phyloP scores from a whole-genome alignment of 176 grass and related monocot species.

The Guadua angustifolia region DNA sequence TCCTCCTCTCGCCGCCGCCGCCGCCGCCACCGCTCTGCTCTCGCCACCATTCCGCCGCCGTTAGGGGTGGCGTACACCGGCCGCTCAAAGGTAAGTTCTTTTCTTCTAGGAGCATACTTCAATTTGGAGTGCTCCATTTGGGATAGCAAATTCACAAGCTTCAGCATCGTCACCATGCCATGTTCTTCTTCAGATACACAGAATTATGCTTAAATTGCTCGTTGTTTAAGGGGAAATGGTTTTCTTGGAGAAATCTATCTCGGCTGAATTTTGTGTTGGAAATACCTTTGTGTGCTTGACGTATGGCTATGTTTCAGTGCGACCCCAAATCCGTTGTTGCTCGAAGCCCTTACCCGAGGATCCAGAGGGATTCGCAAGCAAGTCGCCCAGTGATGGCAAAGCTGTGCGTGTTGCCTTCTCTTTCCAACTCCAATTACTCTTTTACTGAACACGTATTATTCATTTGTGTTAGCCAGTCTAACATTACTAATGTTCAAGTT shows the following conservation, averaged over 20 bases:
- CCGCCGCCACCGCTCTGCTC: slow-evolving; percentile 22
- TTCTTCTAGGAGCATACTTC: neutral
- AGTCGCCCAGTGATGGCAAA: neutral
- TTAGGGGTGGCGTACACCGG: neutral
- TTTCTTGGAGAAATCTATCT: neutral
- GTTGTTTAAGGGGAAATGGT: no score
- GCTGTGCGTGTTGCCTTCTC: neutral
- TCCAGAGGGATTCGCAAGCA: neutral
- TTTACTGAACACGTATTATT: neutral
- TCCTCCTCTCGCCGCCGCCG: slow-evolving; percentile 32
- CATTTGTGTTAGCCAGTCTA: neutral
- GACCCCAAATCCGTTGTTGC: slow-evolving; percentile 30
- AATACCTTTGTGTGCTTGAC: neutral
- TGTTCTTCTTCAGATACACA: neutral
- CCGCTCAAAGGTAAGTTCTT: slow-evolving; percentile 9
- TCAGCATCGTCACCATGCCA: neutral
- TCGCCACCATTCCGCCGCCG: neutral
- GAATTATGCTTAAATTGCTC: neutral
- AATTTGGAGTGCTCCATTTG: neutral
- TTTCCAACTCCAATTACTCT: neutral
- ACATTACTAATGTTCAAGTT: neutral
- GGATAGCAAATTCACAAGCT: neutral
- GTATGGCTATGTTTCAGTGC: slow-evolving; percentile 29
- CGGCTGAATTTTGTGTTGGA: neutral
- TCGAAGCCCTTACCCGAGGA: neutral